phyloP scores from a whole-genome alignment of 805 yeast species.

The Suhomyces xylopsoci region DNA sequence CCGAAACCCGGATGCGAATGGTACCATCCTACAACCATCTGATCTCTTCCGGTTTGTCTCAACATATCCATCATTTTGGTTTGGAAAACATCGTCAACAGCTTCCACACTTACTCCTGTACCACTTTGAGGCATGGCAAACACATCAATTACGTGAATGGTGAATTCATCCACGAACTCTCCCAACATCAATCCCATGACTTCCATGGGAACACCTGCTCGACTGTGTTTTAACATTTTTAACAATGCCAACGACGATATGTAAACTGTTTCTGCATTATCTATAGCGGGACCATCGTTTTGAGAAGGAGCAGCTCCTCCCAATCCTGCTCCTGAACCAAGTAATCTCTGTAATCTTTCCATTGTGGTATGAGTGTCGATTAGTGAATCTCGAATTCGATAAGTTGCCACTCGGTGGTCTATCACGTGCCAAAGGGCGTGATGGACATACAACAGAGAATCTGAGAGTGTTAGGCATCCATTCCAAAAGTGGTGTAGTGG shows the following conservation, averaged over 20 bases:
- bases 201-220: constrained; percentile 81
- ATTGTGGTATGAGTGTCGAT: constrained; percentile 15
- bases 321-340: constrained; percentile 45
- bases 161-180: constrained; percentile 94
- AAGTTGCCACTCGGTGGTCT: neutral
- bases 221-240: constrained; percentile 96
- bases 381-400: neutral
- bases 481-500: no score
- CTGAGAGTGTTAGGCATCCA: no score
- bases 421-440: neutral
- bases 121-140: constrained; percentile 99
- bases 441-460: no score
- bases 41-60: constrained; percentile 98
- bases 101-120: constrained; percentile 98
- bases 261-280: constrained; percentile 93
- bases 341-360: constrained; percentile 50
- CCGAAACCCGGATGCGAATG: constrained; percentile 97
- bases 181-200: constrained; percentile 98
- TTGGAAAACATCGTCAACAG: constrained; percentile 98
- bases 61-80: constrained; percentile 99
- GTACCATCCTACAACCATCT: constrained; percentile 99
- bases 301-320: constrained; percentile 45
- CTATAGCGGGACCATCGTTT: constrained; percentile 77
- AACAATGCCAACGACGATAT: constrained; percentile 92
- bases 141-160: constrained; percentile 95